Evolutionary conservation across 345 rosid genomes (phyloP), one percentile per base, ranked within the genome.

Genomic region (Moringa oleifera): DNA sequence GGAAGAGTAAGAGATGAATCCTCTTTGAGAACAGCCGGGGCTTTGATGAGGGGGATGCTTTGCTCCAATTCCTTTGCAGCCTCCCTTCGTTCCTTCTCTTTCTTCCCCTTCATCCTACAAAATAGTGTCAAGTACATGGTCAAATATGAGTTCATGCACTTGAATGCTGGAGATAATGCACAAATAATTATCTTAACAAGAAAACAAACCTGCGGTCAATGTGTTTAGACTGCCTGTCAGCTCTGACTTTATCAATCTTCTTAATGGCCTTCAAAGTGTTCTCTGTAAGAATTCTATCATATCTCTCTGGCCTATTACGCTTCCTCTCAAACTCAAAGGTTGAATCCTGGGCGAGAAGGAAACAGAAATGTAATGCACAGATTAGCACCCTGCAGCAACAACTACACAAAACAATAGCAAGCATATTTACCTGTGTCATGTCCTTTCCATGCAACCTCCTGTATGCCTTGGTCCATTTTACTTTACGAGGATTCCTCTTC

Each of bases 401-500:
- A 33, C 6, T 33, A 33, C 37, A 11, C 28, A 66, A 55, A 51
- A 60, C 60, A 45, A 24, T 4, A 71, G 36, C 25, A 0, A 20
- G 58, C 16, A 1, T 9, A 37, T 45, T 28, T 51, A 95, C 97
- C 89, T 87, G 85, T 50, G 99, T 91, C 97, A 95, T 91, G 73
- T 95, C 97, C 73, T 95, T 95, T 19, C 95, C 95, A 7, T 81
- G 90, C 60, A 87, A 59, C 2, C 83, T 79, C 77, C 97, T 81
- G 54, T 77, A 89, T 60, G 93, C 96, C 84, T 94, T 94, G 57
- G 97, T 91, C 97, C 97, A 94, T 67, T 91, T 91, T 11, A 94
- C 93, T 66, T 94, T 91, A 51, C 96, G 87, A 8, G 97, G 99
- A 70, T 91, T 95, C 68, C 97, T 91, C 88, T 95, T 95, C 99